These are phyloP conservation scores for Magnaporthales sp. DNA, from an alignment of 2,329 filamentous ascomycete species.

Conservation along the genomic window DNA sequence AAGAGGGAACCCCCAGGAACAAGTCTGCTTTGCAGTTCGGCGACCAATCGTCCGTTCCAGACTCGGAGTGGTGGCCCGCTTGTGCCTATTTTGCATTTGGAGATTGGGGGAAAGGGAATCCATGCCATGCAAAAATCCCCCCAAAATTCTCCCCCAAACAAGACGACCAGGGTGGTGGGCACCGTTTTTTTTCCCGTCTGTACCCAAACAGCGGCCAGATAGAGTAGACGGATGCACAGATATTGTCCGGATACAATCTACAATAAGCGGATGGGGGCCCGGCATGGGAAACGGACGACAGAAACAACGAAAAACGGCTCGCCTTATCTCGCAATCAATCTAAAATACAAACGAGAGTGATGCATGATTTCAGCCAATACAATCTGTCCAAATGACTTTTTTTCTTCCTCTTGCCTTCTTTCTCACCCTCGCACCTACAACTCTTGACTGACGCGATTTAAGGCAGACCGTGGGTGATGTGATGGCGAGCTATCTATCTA, in stretches of 20 bases:
- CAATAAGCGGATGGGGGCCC: neutral
- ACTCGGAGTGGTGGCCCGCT: conserved; percentile 12
- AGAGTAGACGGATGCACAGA: neutral
- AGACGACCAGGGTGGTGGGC: neutral
- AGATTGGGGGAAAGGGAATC: neutral
- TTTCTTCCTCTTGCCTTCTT: neutral
- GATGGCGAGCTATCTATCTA: neutral
- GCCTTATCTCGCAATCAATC: conserved; percentile 1
- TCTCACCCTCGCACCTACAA: neutral
- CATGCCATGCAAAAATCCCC: neutral
- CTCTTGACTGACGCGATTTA: neutral
- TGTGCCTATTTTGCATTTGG: conserved; percentile 12
- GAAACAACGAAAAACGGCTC: neutral
- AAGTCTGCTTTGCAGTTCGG: neutral
- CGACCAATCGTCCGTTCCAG: conserved; percentile 10
- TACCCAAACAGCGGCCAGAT: neutral
- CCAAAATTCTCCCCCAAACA: neutral
- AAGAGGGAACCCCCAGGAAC: neutral
- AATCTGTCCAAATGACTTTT: neutral
- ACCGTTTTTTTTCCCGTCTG: neutral
- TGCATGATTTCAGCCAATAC: neutral
- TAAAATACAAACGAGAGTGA: neutral
- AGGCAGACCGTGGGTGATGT: neutral
- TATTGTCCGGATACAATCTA: neutral
- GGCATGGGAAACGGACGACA: neutral